Base-by-base conservation (phyloP, 2,329 filamentous ascomycete genomes). In the Hymenoscyphus scutula region DNA sequence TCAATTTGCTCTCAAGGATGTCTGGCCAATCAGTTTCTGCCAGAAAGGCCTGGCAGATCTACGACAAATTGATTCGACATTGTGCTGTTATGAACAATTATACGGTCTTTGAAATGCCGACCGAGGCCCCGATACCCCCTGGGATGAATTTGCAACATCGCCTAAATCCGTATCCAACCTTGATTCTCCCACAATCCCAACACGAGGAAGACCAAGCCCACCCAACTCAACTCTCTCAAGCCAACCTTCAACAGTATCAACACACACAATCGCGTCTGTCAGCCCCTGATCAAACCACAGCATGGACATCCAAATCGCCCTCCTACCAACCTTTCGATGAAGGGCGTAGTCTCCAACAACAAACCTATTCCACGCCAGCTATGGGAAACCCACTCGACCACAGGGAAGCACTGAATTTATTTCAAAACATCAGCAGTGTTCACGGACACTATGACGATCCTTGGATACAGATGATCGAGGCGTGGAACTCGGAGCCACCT, bases 1-100 rank as follows among this genome's bases (percentile, higher is more conserved):
- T 72, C 4, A 60, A 32, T 1, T 71, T 69, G 69, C 60, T 72
- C 1, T 38, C 59, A 2, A 65, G 64, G 55, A 65, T 72, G 66
- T 60, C 68, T 1, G 63, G 51, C 5, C 58, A 61, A 51, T 68
- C 63, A 7, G 63, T 72, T 3, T 64, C 68, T 1, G 70, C 70
- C 30, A 64, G 69, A 37, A 72, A 71, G 57, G 69, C 69, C 30
- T 71, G 69, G 69, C 68, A 71, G 41, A 69, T 71, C 5, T 72
- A 67, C 37, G 68, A 71, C 51, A 54, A 57, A 17, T 53, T 71
- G 23, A 64, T 72, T 19, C 62, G 69, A 1, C 55, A 64, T 2
- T 69, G 69, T 4, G 65, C 69, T 6, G 67, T 65, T 2, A 54
- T 63, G 29, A 66, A 69, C 17, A 53, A 60, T 6, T 65, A 59